phyloP scores from a whole-genome alignment of 768 basidiomycete species.

The Rhodotorula diobovata region DNA sequence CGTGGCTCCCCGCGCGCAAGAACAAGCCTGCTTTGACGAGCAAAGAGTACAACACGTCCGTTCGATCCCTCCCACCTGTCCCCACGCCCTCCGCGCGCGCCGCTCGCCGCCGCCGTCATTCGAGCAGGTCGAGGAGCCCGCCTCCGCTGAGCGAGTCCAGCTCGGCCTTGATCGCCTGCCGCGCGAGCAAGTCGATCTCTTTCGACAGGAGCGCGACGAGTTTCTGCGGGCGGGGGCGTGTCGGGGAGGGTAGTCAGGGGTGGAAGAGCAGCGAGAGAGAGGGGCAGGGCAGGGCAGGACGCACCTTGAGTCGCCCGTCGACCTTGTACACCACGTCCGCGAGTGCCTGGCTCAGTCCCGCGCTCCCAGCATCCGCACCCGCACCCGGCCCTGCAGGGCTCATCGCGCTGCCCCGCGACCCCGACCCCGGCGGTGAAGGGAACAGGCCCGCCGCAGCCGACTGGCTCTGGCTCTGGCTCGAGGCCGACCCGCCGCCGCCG shows the following conservation, averaged over 20 bases:
- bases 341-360: constrained; percentile 38
- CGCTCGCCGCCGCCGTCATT: neutral
- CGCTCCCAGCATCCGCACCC: neutral
- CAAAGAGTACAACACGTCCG: too few relatives aligned
- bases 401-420: neutral
- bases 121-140: neutral
- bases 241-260: neutral
- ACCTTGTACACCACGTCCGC: constrained; percentile 74
- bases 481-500: constrained; percentile 48
- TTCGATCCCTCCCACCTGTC: too few relatives aligned
- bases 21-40: too few relatives aligned
- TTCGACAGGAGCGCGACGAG: constrained; percentile 71
- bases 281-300: constrained; percentile 36
- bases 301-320: constrained; percentile 76
- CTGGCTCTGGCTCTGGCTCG: too few relatives aligned
- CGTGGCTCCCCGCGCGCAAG: too few relatives aligned
- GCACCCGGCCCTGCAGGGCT: neutral
- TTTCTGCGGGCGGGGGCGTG: constrained; percentile 56
- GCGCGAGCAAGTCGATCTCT: constrained; percentile 61
- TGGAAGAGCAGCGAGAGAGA: neutral
- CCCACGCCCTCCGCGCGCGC: too few relatives aligned
- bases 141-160: constrained; percentile 19
- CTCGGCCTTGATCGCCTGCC: constrained; percentile 37
- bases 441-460: constrained; percentile 6
- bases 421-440: constrained; percentile 19